Evolutionary conservation across 2,329 filamentous ascomycete genomes (phyloP), one percentile per base, ranked within the genome.

Genomic region (Aspergillus fumigatiaffinis): DNA sequence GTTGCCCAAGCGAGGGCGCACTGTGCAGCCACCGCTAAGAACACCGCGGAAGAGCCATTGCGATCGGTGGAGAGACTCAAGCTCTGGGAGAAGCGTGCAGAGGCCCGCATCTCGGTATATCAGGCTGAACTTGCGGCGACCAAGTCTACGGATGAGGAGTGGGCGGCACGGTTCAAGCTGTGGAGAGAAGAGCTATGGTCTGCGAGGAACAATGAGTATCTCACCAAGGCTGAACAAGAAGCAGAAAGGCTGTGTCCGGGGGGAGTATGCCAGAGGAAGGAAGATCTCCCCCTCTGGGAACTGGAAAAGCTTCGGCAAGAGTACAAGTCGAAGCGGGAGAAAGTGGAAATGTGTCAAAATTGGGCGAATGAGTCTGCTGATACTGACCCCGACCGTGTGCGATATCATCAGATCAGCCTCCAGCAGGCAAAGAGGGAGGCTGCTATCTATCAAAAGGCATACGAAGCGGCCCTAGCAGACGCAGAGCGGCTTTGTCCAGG

Each of bases 1-100:
- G 52, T 65, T 3, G 59, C 53, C 17, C n/a, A 50, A 35, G 52
- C 47, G 25, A 55, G 63, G 12, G 52, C 44, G 2, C 26, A 17
- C 10, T 20, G 32, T 35, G 32, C 32, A 2, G 17, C 32, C 3
- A 7, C 1, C 5, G 14, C 32, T 14, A 35, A 35, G 32, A 7
- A 17, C 32, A 3, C 5, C 14, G 32, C 32, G 17, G 32, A 35
- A 35, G 14, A 35, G 5, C 32, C 32, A 35, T 4, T 35, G 32
- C 32, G 14, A 17, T 7, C 2, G 14, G 14, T 35, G 5, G 32
- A 35, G 2, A 35, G 3, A 17, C 17, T 35, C 32, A 35, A 17
- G 32, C 5, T 3, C 32, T 35, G 32, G 32, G 7, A 5, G 32
- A 17, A 17, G 5, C 14, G 2, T 17, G 14, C 32, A 6, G 32